Percentiles rank a stretch among this genome's conserved stretches.
Conservation (phyloP, 1,284 basidiomycete species). For the Malassezia globosa region DNA sequence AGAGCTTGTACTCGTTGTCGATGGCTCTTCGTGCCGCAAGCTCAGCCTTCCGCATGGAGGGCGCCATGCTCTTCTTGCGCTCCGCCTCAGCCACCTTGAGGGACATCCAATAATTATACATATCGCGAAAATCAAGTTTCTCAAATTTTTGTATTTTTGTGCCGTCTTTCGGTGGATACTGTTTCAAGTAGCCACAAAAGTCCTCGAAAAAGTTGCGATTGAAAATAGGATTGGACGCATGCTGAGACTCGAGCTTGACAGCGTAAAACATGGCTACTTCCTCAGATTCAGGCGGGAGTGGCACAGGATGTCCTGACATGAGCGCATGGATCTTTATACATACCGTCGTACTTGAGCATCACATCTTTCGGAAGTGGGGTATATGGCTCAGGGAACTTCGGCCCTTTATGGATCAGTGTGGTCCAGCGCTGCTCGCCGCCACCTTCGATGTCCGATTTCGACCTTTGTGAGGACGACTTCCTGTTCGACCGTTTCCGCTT, state of each 20-base stretch:
- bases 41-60: constrained; percentile 51
- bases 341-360: constrained; percentile 93
- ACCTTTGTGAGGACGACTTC: constrained; percentile 17
- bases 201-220: constrained; percentile 94
- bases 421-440: constrained; percentile 60
- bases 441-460: constrained; percentile 30
- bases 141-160: constrained; percentile 67
- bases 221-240: constrained; percentile 77
- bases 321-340: constrained; percentile 23
- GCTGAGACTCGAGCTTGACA: constrained; percentile 82
- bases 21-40: constrained; percentile 74
- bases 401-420: constrained; percentile 82
- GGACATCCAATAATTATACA: constrained; percentile 68
- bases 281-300: constrained; percentile 74
- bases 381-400: constrained; percentile 91
- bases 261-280: constrained; percentile 96
- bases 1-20: constrained; percentile 74
- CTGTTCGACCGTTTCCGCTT: constrained; percentile 14
- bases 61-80: constrained; percentile 75
- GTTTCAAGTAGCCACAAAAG: constrained; percentile 66
- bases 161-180: constrained; percentile 65
- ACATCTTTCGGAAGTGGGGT: constrained; percentile 69
- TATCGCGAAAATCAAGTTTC: constrained; percentile 84
- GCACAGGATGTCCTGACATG: constrained; percentile 60
- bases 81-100: constrained; percentile 67